A percentile compares a stretch with the other conserved stretches of the same genome.
Conservation (phyloP, 78 protist genomes). For the Dictyostelium firmibasis region DNA sequence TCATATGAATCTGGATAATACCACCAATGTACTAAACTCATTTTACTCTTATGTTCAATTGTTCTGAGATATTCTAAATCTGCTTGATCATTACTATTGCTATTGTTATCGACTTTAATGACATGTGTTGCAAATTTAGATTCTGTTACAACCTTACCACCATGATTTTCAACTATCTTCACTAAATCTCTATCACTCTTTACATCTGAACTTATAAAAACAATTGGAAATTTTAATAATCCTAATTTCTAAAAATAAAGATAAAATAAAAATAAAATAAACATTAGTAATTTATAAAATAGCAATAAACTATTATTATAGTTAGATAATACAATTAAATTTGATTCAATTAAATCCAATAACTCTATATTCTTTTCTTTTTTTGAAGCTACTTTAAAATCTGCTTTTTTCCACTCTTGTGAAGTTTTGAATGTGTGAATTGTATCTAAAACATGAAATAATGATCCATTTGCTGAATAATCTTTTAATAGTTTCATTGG, state of each 20-base stretch:
- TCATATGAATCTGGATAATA: constrained; percentile 74
- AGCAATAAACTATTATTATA: too few species aligned
- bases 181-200: neutral
- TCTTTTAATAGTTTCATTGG: constrained; percentile 59
- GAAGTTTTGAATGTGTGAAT: neutral
- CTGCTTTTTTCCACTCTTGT: neutral
- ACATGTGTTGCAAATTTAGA: constrained; percentile 23
- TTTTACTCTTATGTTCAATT: constrained; percentile 9
- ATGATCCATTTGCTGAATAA: constrained; percentile 10
- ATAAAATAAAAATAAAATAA: too few species aligned
- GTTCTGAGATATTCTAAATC: constrained; percentile 45
- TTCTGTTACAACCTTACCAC: constrained; percentile 26
- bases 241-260: neutral
- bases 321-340: neutral
- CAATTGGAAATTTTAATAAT: constrained; percentile 22
- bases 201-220: neutral
- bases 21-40: constrained; percentile 72
- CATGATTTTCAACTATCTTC: neutral
- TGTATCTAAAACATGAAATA: constrained; percentile 21
- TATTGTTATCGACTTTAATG: neutral
- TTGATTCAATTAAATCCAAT: neutral
- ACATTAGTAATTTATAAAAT: too few species aligned
- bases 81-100: neutral
- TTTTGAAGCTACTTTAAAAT: neutral
- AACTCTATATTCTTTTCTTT: constrained; percentile 18